Percentiles rank a stretch among this genome's conserved stretches.
These are phyloP conservation scores for Solanum hybrid DNA, from an alignment of 305 asterid genomes.

Conservation along the genomic window DNA sequence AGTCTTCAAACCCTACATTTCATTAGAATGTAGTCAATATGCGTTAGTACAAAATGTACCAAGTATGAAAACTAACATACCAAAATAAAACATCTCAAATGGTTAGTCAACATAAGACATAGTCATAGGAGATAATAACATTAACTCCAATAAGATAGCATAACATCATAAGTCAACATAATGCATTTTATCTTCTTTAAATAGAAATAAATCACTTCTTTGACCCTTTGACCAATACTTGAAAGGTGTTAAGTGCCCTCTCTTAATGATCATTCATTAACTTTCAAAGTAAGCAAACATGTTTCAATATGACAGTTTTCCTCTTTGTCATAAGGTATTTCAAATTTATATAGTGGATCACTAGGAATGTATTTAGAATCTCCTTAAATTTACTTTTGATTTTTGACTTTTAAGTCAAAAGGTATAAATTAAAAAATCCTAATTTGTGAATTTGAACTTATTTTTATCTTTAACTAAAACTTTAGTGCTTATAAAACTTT, in stretches of 20 bases:
- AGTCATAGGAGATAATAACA: too few species aligned
- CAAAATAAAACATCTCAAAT: too few species aligned
- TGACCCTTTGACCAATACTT: background rate
- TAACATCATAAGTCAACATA: too few species aligned
- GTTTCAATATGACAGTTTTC: background rate
- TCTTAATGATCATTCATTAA: background rate
- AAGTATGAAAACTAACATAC: too few species aligned
- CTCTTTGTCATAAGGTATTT: background rate
- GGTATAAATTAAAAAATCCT: background rate
- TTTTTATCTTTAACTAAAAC: background rate
- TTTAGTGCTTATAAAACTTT: background rate
- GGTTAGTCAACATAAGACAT: too few species aligned
- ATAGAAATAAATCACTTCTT: background rate
- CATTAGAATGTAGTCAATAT: too few species aligned
- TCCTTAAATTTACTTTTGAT: background rate
- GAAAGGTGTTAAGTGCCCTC: background rate
- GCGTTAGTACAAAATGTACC: too few species aligned
- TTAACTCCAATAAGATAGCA: too few species aligned
- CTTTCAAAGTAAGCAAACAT: background rate
- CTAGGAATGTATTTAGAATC: background rate
- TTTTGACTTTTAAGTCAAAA: too few species aligned
- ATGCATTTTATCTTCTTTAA: background rate
- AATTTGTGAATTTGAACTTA: background rate
- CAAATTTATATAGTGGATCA: background rate
- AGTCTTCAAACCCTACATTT: too few species aligned